Evolutionary conservation across 2,329 filamentous ascomycete species (phyloP), one percentile per base, ranked within the genome.

Genomic region (Penicillium freii): DNA sequence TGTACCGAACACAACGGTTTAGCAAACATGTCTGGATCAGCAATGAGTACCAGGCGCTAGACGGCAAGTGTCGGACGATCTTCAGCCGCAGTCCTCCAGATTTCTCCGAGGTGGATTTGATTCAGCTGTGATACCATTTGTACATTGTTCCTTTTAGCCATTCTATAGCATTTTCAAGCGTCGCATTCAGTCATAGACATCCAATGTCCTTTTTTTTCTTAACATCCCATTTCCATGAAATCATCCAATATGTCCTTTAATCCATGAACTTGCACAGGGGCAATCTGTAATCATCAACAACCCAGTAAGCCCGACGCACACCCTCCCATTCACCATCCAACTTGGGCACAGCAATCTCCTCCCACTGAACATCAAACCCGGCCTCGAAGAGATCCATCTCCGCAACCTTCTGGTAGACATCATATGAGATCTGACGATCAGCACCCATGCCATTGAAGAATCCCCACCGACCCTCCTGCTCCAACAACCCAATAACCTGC

Each of bases 301-400:
- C 89, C 92, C 93, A 97, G 73, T 97, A 97, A 58, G 89, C 86
- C 67, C 92, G 85, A 70, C 89, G 85, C 15, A 97, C 90, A 1
- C 92, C 93, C 64, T 91, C 83, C 94, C 94, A 99, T 69, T 93
- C 90, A 25, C 85, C 86, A 13, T 87, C 84, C 51, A 96, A 76
- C 54, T 84, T 85, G 17, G 91, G 86, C 15, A 97, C 89, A 6
- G 84, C 78, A 34, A 94, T 83, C 55, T 88, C 88, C 52, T 87
- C 83, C 92, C 92, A 97, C 51, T 92, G 89, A 1, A 93, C 86
- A 68, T 97, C 93, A 65, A 97, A 84, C 0, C 92, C 92, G 10
- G 91, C 91, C 65, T 97, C 92, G 61, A 88, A 85, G 23, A 95
- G 80, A 75, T 97, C 92, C 81, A 96, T 87, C 75, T 97, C 93